phyloP scores from a whole-genome alignment of 192 early-diverging fungal genomes.

The Gonapodya sp. region DNA sequence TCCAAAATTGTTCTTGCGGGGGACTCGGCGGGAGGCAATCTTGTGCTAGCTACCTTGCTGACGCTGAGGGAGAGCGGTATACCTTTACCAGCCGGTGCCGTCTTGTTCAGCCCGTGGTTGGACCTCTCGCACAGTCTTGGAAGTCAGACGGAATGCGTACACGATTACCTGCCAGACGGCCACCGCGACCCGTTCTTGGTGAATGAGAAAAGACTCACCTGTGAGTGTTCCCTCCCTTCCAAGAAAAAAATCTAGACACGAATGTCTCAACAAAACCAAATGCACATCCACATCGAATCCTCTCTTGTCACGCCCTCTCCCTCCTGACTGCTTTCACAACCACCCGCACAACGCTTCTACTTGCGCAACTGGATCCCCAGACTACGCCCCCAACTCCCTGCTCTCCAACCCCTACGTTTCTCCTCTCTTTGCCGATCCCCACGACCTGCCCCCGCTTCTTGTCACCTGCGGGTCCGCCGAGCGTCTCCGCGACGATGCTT shows the following conservation, averaged over 20 bases:
- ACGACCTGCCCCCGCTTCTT: constrained; percentile 4
- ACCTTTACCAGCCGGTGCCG: background rate
- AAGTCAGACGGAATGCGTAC: background rate
- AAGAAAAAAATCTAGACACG: no score
- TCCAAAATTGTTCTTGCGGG: background rate
- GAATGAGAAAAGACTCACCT: background rate
- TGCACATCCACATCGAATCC: no score
- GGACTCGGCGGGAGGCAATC: constrained; percentile 37
- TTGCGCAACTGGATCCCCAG: background rate
- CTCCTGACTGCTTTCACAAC: background rate
- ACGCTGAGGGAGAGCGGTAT: constrained; percentile 1
- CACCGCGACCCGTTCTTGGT: background rate
- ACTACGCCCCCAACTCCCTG: constrained; percentile 5
- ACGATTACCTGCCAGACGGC: background rate
- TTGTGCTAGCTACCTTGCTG: constrained; percentile 33
- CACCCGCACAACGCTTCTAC: background rate
- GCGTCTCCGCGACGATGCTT: background rate
- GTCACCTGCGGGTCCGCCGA: constrained; percentile 8
- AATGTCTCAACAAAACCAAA: no score
- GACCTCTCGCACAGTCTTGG: background rate
- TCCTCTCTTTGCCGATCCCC: background rate
- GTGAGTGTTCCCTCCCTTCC: no score
- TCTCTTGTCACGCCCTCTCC: no score
- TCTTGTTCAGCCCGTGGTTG: background rate
- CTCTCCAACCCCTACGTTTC: background rate